phyloP scores from a whole-genome alignment of 257 asterid species.

The Scutellaria baicalensis region DNA sequence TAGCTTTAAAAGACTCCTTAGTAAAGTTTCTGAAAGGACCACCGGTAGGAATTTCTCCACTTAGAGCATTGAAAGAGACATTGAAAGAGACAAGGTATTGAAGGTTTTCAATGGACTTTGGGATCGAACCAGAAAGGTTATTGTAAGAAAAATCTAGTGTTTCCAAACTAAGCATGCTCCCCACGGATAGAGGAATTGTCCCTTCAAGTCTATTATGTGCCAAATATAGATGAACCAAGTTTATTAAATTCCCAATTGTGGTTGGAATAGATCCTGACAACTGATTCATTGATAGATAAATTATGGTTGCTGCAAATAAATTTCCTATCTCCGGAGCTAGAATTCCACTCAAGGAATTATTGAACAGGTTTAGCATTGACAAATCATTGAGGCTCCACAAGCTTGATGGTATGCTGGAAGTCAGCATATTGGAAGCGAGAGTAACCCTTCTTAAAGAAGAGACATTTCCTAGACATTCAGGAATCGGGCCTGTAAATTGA shows the following conservation, averaged over 20 bases:
- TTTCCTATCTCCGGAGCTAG: constrained; percentile 2
- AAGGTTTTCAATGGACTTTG: constrained; percentile 3
- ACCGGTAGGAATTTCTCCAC: constrained; percentile 14
- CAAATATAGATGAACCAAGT: neutral
- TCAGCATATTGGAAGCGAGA: constrained; percentile 7
- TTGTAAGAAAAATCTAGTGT: neutral
- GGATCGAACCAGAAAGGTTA: constrained; percentile 11
- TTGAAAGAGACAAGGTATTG: constrained; percentile 16
- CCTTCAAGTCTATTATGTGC: neutral
- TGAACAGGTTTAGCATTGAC: neutral
- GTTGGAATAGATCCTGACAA: constrained; percentile 7
- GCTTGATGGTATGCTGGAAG: constrained; percentile 8
- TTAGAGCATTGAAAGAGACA: constrained; percentile 20
- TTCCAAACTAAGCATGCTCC: constrained; percentile 2
- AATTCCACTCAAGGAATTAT: constrained; percentile 6
- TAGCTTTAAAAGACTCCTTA: neutral
- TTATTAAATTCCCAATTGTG: neutral
- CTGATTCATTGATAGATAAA: constrained; percentile 9
- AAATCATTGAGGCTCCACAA: constrained; percentile 14
- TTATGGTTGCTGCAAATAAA: neutral
- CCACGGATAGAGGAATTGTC: constrained; percentile 7
- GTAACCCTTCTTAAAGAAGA: neutral
- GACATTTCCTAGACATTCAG: constrained; percentile 15
- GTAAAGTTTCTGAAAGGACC: constrained; percentile 26
- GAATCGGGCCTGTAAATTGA: constrained; percentile 9